phyloP scores from a whole-genome alignment of 371 early-diverging fungal genomes.

The Nosema muscidifuracis region DNA sequence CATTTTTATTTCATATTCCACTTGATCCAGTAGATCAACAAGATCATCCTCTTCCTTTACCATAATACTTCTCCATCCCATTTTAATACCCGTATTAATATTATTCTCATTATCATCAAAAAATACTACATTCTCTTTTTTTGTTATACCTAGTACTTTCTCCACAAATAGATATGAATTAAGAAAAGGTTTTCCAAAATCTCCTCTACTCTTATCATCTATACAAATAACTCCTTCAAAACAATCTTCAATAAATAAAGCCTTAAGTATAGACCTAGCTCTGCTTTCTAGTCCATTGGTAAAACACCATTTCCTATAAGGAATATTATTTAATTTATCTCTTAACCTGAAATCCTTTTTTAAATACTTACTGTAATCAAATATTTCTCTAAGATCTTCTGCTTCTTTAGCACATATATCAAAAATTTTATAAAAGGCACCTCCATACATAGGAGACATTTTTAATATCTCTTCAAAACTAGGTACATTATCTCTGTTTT shows the following conservation, averaged over 20 bases:
- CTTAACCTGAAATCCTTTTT: constrained; percentile 19
- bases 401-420: neutral
- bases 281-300: constrained; percentile 39
- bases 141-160: constrained; percentile 12
- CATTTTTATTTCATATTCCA: no score
- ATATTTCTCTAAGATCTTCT: neutral
- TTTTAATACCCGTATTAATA: constrained; percentile 16
- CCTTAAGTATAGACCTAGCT: constrained; percentile 26
- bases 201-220: neutral
- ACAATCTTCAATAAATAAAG: constrained; percentile 15
- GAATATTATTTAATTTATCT: constrained; percentile 16
- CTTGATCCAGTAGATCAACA: neutral
- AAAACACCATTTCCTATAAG: constrained; percentile 36
- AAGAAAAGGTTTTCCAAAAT: constrained; percentile 34
- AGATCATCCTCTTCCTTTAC: neutral
- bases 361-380: neutral
- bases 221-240: constrained; percentile 47
- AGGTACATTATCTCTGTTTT: neutral
- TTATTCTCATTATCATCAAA: constrained; percentile 47
- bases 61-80: constrained; percentile 34
- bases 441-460: neutral
- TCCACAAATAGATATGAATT: constrained; percentile 43
- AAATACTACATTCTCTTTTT: constrained; percentile 34
- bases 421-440: neutral
- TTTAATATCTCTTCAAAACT: neutral